phyloP scores from a whole-genome alignment of 768 basidiomycete genomes.

The Gymnopilus junonius region DNA sequence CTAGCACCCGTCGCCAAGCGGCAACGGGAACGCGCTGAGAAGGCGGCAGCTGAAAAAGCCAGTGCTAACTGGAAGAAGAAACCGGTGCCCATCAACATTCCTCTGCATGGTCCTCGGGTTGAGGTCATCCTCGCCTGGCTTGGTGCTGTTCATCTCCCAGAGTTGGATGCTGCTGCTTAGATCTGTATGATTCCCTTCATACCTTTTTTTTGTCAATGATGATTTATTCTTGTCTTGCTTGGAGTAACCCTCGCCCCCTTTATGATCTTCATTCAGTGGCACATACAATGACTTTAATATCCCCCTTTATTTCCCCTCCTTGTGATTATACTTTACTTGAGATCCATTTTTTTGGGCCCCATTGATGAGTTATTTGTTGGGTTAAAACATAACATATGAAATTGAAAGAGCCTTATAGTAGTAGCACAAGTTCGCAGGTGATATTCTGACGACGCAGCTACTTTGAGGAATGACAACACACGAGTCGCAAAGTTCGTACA shows the following conservation, averaged over 20 bases:
- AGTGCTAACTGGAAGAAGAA: constrained; percentile 54
- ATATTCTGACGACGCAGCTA: neutral
- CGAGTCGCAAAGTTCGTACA: too few species aligned
- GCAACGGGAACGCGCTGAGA: constrained; percentile 62
- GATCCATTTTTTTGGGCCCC: neutral
- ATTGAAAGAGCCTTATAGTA: neutral
- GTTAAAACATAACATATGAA: neutral
- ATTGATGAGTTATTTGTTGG: neutral
- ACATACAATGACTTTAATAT: neutral
- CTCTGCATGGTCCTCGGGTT: constrained; percentile 84
- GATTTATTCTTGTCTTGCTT: neutral
- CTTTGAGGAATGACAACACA: neutral
- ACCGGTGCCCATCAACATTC: constrained; percentile 74
- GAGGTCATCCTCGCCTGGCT: constrained; percentile 88
- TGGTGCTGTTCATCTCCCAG: constrained; percentile 77
- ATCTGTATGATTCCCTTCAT: neutral
- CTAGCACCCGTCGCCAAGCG: constrained; percentile 71
- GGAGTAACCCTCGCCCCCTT: neutral
- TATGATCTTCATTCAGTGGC: neutral
- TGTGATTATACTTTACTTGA: neutral
- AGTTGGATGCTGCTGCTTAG: constrained; percentile 52
- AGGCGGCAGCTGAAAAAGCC: constrained; percentile 52
- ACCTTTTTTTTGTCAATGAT: neutral
- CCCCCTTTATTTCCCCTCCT: neutral
- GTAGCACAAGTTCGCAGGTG: neutral